Base-by-base conservation (phyloP, 305 asterid genomes). In the Withania somnifera region DNA sequence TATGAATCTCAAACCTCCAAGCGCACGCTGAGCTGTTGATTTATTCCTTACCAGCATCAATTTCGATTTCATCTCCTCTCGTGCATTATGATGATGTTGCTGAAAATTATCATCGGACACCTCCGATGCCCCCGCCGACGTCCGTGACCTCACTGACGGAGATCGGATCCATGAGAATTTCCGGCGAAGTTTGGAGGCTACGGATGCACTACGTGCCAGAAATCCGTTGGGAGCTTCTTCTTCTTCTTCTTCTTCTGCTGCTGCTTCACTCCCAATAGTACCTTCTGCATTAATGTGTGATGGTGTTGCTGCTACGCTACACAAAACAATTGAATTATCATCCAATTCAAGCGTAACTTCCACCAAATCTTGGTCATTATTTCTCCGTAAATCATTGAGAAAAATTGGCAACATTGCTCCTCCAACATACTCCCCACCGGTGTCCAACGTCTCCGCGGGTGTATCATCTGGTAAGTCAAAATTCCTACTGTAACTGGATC, bases 321-420 rank as follows among this genome's bases (percentile, higher is more conserved):
- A 89, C 42, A 92, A 60, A 6, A 91, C 90, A 58, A 89, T 87
- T n/a, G 98, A 89, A 52, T 88, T 86, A 26, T 89, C 93, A 63
- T 91, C 97, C 15, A 93, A 87, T 89, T 93, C 97, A 22, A 95
- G 89, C 75, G 97, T 92, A 17, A 93, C 94, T 79, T 93, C 94
- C 8, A 93, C 97, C 77, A 91, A 90, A 42, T 95, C 98, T 17
- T 88, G 87, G 3, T 60, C 83, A n/a, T 22, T 34, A 81, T 89
- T 91, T 34, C 89, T 78, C 76, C 90, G 77, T 82, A 94, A 69
- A 83, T 92, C 98, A 40, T 90, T 86, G 88, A 93, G 94, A 86
- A 91, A 91, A 42, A 86, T 84, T 76, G 98, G 98, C 84, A 95
- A 87, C 98, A 95, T 95, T 90, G 96, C 93, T 1, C 93, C 98